phyloP scores from a whole-genome alignment of 2,329 filamentous ascomycete species.

The Aspergillus costaricaensis region DNA sequence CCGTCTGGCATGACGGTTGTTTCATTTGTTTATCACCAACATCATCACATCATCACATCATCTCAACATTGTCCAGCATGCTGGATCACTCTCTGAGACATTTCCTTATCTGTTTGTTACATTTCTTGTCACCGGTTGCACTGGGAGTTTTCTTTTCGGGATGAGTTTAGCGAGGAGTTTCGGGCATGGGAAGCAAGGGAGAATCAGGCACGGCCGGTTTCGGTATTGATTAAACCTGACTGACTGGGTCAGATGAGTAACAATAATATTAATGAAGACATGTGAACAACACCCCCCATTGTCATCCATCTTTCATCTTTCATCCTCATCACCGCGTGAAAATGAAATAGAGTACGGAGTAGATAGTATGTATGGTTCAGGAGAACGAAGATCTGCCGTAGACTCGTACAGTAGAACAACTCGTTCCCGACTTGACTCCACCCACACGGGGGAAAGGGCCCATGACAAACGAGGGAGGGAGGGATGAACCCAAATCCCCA shows the following conservation, averaged over 20 bases:
- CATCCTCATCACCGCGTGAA: background rate
- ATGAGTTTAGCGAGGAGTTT: conserved; percentile 19
- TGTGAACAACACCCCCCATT: background rate
- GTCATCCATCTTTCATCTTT: background rate
- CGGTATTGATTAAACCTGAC: conserved; percentile 3
- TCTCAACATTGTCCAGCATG: conserved; percentile 1
- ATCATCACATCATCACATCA: background rate
- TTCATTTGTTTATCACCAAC: conserved; percentile 9
- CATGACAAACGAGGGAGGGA: background rate
- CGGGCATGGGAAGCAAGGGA: conserved; percentile 16
- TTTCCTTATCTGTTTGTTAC: conserved; percentile 6
- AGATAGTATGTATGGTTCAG: background rate
- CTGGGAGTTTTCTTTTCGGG: conserved; percentile 2
- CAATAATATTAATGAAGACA: conserved; percentile 4
- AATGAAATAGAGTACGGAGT: too few species aligned
- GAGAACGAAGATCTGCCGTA: background rate
- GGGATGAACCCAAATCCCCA: conserved; percentile 3
- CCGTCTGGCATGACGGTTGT: conserved; percentile 10
- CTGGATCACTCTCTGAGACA: conserved; percentile 11
- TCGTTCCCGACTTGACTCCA: background rate
- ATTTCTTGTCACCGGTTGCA: conserved; percentile 1
- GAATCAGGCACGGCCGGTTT: conserved; percentile 7
- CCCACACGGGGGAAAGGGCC: background rate
- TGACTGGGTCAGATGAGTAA: conserved; percentile 8
- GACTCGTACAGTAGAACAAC: background rate